Evolutionary conservation across 2,329 filamentous ascomycete species (phyloP).

Genomic region (Colletotrichum salicis): DNA sequence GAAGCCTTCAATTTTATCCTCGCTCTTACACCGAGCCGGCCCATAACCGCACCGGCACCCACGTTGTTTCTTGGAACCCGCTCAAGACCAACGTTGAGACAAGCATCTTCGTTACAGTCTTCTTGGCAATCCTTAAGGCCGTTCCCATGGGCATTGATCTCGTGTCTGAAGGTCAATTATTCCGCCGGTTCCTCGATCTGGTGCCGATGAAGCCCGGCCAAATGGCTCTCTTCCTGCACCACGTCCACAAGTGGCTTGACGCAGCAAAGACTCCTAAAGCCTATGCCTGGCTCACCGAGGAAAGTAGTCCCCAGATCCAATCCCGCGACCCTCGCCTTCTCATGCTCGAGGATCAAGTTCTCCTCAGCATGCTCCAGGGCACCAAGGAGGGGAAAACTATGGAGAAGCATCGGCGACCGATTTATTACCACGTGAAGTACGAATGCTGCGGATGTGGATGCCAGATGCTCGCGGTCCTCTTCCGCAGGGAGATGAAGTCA

Average conservation of each 20-base stretch:
- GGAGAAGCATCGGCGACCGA: not conserved
- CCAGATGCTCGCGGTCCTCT: not conserved
- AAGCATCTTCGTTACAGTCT: conserved; percentile 8
- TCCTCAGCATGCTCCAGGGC: conserved; percentile 18
- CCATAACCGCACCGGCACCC: conserved; percentile 10
- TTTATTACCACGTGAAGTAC: not conserved
- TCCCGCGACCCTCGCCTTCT: too few relatives aligned
- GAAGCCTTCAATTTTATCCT: conserved; percentile 28
- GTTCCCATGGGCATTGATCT: conserved; percentile 27
- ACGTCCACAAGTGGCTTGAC: conserved; percentile 19
- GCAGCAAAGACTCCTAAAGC: not conserved
- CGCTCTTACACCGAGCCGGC: conserved; percentile 6
- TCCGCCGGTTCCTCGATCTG: conserved; percentile 25
- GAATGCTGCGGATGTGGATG: conserved; percentile 11
- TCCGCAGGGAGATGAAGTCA: not conserved
- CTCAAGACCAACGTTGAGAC: not conserved
- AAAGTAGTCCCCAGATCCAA: not conserved
- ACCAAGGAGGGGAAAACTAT: not conserved
- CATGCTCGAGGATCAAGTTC: conserved; percentile 22
- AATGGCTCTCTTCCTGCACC: conserved; percentile 11
- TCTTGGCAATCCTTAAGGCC: conserved; percentile 28
- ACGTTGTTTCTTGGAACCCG: conserved; percentile 26
- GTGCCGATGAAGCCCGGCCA: conserved; percentile 31
- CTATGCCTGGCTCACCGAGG: not conserved
- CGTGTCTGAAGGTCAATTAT: not conserved